Base-by-base conservation (phyloP, 805 yeast genomes). In the Torulaspora microellipsoides region DNA sequence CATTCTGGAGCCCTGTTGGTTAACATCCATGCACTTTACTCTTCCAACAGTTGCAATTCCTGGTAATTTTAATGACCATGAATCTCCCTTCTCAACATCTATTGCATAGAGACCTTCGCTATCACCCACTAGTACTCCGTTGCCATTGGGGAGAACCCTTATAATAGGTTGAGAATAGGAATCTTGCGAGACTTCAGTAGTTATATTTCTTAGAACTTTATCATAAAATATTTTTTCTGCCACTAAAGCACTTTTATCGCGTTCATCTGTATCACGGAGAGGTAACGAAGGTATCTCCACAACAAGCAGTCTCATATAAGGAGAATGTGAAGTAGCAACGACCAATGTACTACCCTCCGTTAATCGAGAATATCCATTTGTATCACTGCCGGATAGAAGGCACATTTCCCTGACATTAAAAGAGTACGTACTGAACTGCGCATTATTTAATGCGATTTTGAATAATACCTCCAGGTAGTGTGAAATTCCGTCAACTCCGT, bases 281-380 rank as follows among this genome's bases (percentile, higher is more conserved):
- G 40, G 33, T 2, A 49, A 27, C 15, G 43, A 42, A 5, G 80
- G 77, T n/a, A 80, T 48, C 27, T 67, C 59, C 0, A 80, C 70
- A 0, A 85, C 60, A 1, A 87, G 72, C 10, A 85, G 51, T 51
- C 95, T 63, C 85, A 85, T 78, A 54, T 71, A 83, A 3, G 96
- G 96, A 11, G 76, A 73, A 54, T 86, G 91, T 1, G 89, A 80
- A 0, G 96, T 87, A 0, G 81, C 87, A 7, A 85, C 73, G 0
- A 82, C 79, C 12, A 83, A 56, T 32, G 51, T 42, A 11, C 57
- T 45, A 13, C 43, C 43, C 0, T 47, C 43, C 3, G 35, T 20
- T 4, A 38, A 13, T 6, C 33, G 31, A 10, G 25, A 36, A 2
- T 15, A 14, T 5, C 38, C 37, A 6, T 31, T 15, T 0, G 34